Conservation (phyloP, 108 stramenopile species). For the Nitzschia palea region DNA sequence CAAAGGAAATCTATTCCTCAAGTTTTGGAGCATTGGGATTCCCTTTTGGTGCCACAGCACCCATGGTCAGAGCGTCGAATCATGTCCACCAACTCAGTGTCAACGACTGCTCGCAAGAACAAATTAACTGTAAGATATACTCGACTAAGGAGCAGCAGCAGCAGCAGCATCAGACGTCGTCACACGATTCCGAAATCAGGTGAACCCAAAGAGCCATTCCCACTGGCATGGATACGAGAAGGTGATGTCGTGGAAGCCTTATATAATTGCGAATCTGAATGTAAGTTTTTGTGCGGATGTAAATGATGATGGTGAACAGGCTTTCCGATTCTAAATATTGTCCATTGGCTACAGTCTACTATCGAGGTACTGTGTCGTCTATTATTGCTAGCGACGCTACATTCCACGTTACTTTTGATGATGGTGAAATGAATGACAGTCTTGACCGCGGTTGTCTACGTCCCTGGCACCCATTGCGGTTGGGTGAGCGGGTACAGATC, state of each 20-base stretch:
- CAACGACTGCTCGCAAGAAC: background rate
- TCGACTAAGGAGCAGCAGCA: no score
- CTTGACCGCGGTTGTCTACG: slow-evolving; percentile 30
- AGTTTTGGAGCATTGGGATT: slow-evolving; percentile 21
- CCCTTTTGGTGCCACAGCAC: background rate
- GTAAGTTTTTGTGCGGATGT: slow-evolving; percentile 29
- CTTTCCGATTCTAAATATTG: background rate
- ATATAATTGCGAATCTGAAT: slow-evolving; percentile 31
- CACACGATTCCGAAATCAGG: slow-evolving; percentile 2
- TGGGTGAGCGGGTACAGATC: slow-evolving; percentile 23
- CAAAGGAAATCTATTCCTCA: slow-evolving; percentile 14
- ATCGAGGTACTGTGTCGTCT: slow-evolving; percentile 27
- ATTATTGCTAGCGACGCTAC: slow-evolving; percentile 24
- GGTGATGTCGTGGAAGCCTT: slow-evolving; percentile 50
- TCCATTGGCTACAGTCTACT: slow-evolving; percentile 25
- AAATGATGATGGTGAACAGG: background rate
- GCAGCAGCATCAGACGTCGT: slow-evolving; percentile 1
- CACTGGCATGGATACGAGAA: slow-evolving; percentile 34
- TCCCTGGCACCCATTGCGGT: slow-evolving; percentile 14
- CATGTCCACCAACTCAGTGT: background rate
- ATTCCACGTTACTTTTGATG: slow-evolving; percentile 39
- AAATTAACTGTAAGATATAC: no score
- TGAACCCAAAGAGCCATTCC: slow-evolving; percentile 23
- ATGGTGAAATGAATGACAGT: slow-evolving; percentile 39
- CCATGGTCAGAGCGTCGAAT: background rate